These are phyloP conservation scores for Gastrodia elata DNA, from an alignment of 106 monocot species.

Conservation along the genomic window DNA sequence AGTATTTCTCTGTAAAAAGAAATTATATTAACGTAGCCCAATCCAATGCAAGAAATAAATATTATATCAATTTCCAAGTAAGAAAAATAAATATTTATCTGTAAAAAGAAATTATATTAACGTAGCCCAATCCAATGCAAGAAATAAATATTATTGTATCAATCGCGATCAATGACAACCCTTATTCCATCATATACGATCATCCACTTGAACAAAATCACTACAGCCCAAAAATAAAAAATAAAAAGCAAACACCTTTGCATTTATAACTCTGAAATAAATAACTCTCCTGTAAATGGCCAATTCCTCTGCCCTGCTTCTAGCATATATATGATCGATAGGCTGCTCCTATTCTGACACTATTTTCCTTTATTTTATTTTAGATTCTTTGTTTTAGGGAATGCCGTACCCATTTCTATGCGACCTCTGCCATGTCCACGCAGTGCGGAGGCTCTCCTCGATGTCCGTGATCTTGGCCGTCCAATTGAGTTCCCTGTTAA, in stretches of 20 bases:
- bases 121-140: too few species aligned
- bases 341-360: too few species aligned
- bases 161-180: not conserved
- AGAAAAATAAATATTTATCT: too few species aligned
- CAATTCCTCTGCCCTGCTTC: not conserved
- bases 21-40: too few species aligned
- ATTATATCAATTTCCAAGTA: too few species aligned
- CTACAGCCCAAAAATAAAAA: too few species aligned
- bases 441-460: slow-evolving; percentile 28
- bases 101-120: too few species aligned
- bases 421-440: slow-evolving; percentile 39
- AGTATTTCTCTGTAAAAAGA: too few species aligned
- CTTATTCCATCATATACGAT: not conserved
- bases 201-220: not conserved
- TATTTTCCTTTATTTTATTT: not conserved
- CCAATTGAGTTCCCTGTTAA: slow-evolving; percentile 35
- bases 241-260: not conserved
- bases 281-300: not conserved
- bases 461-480: slow-evolving; percentile 25
- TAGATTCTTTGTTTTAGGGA: not conserved
- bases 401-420: slow-evolving; percentile 26
- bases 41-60: not conserved
- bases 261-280: not conserved
- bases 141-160: not conserved
- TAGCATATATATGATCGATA: not conserved